These are phyloP conservation scores for Dendryphion nanum DNA, from an alignment of 2,329 filamentous ascomycete genomes.

Conservation along the genomic window DNA sequence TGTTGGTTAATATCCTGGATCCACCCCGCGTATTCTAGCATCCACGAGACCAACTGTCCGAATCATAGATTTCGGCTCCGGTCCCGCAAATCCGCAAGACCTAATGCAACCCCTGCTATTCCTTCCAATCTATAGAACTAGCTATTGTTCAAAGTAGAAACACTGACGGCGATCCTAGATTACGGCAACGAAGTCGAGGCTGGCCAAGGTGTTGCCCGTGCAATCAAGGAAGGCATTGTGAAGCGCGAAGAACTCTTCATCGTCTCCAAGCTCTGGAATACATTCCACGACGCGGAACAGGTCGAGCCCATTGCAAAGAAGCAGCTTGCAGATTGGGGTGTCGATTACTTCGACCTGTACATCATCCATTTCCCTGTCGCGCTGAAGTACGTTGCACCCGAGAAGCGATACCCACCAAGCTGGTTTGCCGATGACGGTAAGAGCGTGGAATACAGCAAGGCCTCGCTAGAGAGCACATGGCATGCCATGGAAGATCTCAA, in stretches of 20 bases:
- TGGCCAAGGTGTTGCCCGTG: constrained; percentile 36
- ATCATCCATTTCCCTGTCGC: constrained; percentile 88
- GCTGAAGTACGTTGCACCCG: constrained; percentile 56
- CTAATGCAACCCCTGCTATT: no score
- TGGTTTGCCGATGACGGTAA: constrained; percentile 35
- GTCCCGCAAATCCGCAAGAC: no score
- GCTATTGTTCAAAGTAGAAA: no score
- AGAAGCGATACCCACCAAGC: constrained; percentile 36
- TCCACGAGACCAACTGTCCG: no score
- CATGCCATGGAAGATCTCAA: constrained; percentile 43
- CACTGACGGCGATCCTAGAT: no score
- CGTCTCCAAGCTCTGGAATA: constrained; percentile 91
- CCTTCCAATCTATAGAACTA: no score
- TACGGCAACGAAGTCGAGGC: constrained; percentile 40
- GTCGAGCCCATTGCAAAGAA: constrained; percentile 74
- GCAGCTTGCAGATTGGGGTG: constrained; percentile 36
- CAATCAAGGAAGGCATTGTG: constrained; percentile 39
- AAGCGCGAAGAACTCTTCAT: constrained; percentile 77
- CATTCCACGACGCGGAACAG: constrained; percentile 77
- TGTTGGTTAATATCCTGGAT: no score
- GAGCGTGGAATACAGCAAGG: constrained; percentile 38
- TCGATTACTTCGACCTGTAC: constrained; percentile 45
- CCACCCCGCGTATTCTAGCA: no score
- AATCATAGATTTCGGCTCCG: no score
- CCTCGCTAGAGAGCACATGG: constrained; percentile 37